Base-by-base conservation (phyloP, 495 filamentous ascomycete species). In the Astrothelium macrocarpum region DNA sequence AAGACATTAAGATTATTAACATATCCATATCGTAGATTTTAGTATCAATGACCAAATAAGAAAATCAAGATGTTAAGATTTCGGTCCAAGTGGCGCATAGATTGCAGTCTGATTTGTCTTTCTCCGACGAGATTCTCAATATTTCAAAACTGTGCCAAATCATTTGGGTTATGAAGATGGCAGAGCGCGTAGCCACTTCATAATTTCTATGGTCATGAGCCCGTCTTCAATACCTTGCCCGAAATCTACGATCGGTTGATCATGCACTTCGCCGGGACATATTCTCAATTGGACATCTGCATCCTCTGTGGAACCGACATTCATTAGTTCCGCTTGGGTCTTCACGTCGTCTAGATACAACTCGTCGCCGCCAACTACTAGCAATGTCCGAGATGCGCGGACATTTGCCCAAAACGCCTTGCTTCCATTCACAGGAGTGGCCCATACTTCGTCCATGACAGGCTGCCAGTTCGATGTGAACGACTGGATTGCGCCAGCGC, bases 1-100 rank as follows among this genome's bases (percentile, higher is more conserved):
- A 96, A 67, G 93, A 97, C 77, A 89, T 99, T 67, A 97, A 96
- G 79, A 94, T 99, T 72, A 83, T 99, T 32, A 97, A 88, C 73
- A 94, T 99, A 66, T 84, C 88, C 43, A 77, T 87, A 23, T 18
- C 59, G 32, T 65, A 56, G 5, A 49, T 16, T 23, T 39, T 39
- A 5, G 14, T 39, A 39, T 39, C 14, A 39, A 39, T 5, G 14
- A 39, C 5, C 34, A 39, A 5, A 39, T 39, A 14, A 14, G 34
- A 5, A 5, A 39, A 39, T 14, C 34, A 39, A 5, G 14, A 14
- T 39, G 5, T 39, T 14, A 5, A 39, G 5, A 5, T 39, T 14
- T 39, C 34, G 5, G n/a, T n/a, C n/a, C n/a, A n/a, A n/a, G n/a
- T n/a, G n/a, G n/a, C n/a, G n/a, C n/a, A n/a, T n/a, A n/a, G n/a